Percentiles rank a stretch among this genome's conserved stretches.
phyloP scores from a whole-genome alignment of 2,329 filamentous ascomycete genomes.

The Colletotrichum viniferum region DNA sequence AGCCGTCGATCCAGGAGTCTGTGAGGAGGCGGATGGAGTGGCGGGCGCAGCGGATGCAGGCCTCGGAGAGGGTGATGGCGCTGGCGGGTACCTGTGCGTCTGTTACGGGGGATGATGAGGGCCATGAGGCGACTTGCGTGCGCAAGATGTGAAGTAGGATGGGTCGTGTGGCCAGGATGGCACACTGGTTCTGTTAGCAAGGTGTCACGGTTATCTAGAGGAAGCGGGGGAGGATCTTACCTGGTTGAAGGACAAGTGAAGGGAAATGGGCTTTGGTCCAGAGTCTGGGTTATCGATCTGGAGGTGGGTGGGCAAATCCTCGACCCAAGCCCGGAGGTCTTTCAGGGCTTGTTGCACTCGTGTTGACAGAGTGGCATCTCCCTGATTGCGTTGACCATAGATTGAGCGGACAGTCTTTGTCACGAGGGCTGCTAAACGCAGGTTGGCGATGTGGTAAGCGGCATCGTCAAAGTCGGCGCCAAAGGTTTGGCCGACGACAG shows the following conservation, averaged over 20 bases:
- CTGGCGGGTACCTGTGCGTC: slow-evolving; percentile 31
- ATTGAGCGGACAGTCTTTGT: slow-evolving; percentile 33
- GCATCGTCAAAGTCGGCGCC: slow-evolving; percentile 33
- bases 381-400: slow-evolving; percentile 31
- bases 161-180: slow-evolving; percentile 36
- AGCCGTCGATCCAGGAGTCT: slow-evolving; percentile 49
- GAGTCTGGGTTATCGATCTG: slow-evolving; percentile 29
- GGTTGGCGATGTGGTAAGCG: slow-evolving; percentile 35
- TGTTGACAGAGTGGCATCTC: slow-evolving; percentile 31
- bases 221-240: background rate
- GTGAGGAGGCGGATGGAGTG: slow-evolving; percentile 47
- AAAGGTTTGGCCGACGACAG: background rate
- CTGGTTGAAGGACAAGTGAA: slow-evolving; percentile 40
- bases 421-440: slow-evolving; percentile 39
- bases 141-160: slow-evolving; percentile 36
- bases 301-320: slow-evolving; percentile 33
- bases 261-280: slow-evolving; percentile 29
- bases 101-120: slow-evolving; percentile 13
- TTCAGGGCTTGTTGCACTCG: slow-evolving; percentile 36
- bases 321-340: slow-evolving; percentile 34
- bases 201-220: no score
- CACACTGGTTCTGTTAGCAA: slow-evolving; percentile 25
- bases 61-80: slow-evolving; percentile 43
- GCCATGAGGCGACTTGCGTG: slow-evolving; percentile 26
- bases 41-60: slow-evolving; percentile 49